Percentiles rank a stretch among this genome's conserved stretches.
Evolutionary conservation across 73 alveolate species (phyloP).

Genomic region (Symbiodinium natans): DNA sequence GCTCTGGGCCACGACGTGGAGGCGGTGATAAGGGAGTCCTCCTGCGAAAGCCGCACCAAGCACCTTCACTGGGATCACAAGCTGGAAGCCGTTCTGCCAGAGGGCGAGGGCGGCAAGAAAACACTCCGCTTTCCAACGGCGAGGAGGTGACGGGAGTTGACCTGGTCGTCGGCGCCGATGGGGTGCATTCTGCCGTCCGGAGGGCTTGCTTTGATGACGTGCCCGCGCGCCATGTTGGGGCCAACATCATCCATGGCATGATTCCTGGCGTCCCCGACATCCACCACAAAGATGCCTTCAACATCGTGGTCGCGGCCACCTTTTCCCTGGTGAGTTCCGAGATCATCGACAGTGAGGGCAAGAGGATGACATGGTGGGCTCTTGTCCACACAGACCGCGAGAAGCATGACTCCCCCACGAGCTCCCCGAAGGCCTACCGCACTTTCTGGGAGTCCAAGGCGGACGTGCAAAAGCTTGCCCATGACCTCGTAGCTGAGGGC

Average conservation of each 20-base stretch:
- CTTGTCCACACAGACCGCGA: neutral
- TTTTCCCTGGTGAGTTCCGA: neutral
- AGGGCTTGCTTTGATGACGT: neutral
- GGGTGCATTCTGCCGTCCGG: neutral
- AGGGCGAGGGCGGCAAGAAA: neutral
- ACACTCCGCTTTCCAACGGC: neutral
- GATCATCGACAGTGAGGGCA: neutral
- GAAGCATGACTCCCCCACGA: neutral
- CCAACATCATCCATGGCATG: neutral
- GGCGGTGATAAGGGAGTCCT: neutral
- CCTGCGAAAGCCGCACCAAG: neutral
- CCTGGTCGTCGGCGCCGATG: neutral
- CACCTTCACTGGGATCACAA: neutral
- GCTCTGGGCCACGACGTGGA: neutral
- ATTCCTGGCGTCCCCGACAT: neutral
- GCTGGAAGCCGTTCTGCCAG: neutral
- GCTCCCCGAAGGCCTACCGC: neutral
- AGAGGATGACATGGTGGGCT: neutral
- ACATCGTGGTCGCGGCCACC: neutral
- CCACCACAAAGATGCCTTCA: neutral
- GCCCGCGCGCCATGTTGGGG: neutral
- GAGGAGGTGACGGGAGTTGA: neutral
- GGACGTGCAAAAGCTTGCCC: neutral
- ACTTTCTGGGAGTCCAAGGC: constrained; percentile 1
- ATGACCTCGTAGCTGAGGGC: neutral